phyloP scores from a whole-genome alignment of 2,329 filamentous ascomycete species.

The Fusarium redolens region DNA sequence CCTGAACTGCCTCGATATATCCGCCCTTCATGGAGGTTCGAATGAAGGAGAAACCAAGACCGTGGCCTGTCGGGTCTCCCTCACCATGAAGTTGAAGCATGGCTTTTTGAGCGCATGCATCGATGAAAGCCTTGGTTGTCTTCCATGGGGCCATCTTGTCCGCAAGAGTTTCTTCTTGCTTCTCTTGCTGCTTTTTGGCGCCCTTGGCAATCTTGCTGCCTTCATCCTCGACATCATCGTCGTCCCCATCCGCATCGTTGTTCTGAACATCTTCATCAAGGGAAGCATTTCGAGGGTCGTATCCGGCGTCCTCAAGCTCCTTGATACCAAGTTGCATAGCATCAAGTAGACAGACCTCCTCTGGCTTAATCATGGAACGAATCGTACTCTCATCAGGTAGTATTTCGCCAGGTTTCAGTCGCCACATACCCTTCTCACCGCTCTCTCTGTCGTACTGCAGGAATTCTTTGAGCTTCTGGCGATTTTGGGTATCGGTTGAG shows the following conservation, averaged over 20 bases:
- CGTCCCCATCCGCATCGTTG: conserved; percentile 71
- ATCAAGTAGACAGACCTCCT: conserved; percentile 94
- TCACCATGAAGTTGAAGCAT: conserved; percentile 96
- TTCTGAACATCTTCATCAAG: conserved; percentile 74
- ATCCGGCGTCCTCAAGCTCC: conserved; percentile 90
- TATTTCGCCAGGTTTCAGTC: conserved; percentile 76
- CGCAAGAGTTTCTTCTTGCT: conserved; percentile 77
- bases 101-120: conserved; percentile 92
- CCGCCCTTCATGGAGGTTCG: conserved; percentile 99
- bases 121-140: conserved; percentile 94
- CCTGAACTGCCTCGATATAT: conserved; percentile 83
- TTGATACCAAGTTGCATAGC: conserved; percentile 97
- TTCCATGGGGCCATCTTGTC: conserved; percentile 96
- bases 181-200: conserved; percentile 59
- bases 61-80: conserved; percentile 92
- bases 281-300: conserved; percentile 71
- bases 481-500: conserved; percentile 93
- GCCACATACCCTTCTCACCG: conserved; percentile 80
- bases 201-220: conserved; percentile 54
- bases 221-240: conserved; percentile 60
- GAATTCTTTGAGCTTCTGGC: conserved; percentile 97
- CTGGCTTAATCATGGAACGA: conserved; percentile 89
- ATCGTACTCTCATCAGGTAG: conserved; percentile 85
- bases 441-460: conserved; percentile 86
- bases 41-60: conserved; percentile 96